Base-by-base conservation (phyloP, 257 asterid species). In the Fraxinus americana region DNA sequence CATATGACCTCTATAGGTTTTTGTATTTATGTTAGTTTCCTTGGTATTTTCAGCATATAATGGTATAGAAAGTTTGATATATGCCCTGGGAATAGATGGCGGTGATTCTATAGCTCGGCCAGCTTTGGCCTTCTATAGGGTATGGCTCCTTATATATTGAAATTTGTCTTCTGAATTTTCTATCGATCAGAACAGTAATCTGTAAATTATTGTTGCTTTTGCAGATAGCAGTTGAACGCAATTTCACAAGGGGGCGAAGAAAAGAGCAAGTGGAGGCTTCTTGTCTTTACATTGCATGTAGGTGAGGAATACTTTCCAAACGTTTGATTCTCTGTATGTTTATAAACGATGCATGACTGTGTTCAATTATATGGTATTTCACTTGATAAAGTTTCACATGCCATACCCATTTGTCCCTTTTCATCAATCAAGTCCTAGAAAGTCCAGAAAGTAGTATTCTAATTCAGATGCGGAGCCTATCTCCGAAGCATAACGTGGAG, bases 241-340 rank as follows among this genome's bases (percentile, higher is more conserved):
- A 82, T 78, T 92, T 91, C 85, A 92, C 99, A 41, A 90, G 88
- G 88, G 99, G 99, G 35, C 97, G 97, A 76, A 90, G 95, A 87
- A 94, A 84, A 84, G 96, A 91, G 48, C 95, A 85, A 77, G 97
- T 94, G 50, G 90, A 86, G 74, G 98, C 96, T 80, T 89, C 98
- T 76, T 92, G 98, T 85, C 96, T 94, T 76, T 94, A 92, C 87
- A 90, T 91, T 83, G 72, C 88, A 59, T 91, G 97, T 73, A 82
- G 98, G 98, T 94, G 83, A 76, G 91, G 63, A 74, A 70, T 73
- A 23, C 35, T 45, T 72, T 69, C 29, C 68, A 78, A 76, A 63
- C 30, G 21, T 68, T 48, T 59, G 30, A 10, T 45, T 48, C 38
- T 45, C 38, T 70, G 0, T 30, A 30, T 70, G 74, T 68, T 35